phyloP scores from a whole-genome alignment of 2,329 filamentous ascomycete species.

The Talaromyces pinophilus region DNA sequence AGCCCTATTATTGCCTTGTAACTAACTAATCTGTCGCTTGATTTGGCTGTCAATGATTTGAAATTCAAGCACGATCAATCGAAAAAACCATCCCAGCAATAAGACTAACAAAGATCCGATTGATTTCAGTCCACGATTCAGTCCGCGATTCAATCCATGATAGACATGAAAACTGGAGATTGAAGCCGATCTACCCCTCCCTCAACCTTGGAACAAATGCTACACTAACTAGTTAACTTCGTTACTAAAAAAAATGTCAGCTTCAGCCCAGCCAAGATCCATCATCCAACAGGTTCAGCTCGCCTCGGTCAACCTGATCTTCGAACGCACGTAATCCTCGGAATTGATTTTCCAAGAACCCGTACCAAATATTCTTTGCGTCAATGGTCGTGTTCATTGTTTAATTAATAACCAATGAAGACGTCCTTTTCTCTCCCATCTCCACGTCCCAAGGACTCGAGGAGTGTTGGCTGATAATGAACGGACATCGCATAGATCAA shows the following conservation, averaged over 20 bases:
- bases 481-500: background rate
- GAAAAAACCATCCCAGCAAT: background rate
- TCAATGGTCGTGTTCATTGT: background rate
- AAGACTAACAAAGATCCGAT: background rate
- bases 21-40: background rate
- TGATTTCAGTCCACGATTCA: background rate
- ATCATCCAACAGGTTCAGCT: background rate
- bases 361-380: background rate
- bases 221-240: background rate
- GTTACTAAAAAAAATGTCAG: background rate
- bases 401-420: background rate
- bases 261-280: conserved; percentile 2
- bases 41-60: background rate
- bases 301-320: conserved; percentile 1
- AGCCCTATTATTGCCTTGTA: background rate
- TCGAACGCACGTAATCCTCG: background rate
- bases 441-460: background rate
- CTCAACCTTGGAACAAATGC: conserved; percentile 5
- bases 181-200: conserved; percentile 15
- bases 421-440: background rate
- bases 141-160: background rate
- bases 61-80: background rate
- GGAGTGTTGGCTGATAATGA: background rate
- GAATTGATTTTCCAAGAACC: background rate
- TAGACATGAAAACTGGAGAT: conserved; percentile 11